These are phyloP conservation scores for Chlorella vulgaris DNA, from an alignment of 139 green algal species.

Conservation along the genomic window DNA sequence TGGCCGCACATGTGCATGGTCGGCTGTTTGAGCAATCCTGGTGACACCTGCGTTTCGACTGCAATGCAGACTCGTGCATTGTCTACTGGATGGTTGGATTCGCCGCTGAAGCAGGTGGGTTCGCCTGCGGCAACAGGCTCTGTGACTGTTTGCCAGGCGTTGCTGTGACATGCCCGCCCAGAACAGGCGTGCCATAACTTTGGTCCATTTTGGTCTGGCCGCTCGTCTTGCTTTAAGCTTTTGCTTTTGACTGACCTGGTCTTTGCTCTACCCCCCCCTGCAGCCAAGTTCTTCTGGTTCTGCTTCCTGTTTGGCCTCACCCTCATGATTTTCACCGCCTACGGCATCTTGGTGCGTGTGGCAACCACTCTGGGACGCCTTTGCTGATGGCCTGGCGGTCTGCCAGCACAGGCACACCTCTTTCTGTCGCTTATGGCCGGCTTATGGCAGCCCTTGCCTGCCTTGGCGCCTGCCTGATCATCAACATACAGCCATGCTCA, in stretches of 20 bases:
- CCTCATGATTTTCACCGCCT: constrained; percentile 64
- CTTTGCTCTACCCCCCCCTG: background rate
- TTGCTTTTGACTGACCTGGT: too few species aligned
- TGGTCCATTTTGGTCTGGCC: background rate
- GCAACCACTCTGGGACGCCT: constrained; percentile 28
- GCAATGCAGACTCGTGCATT: background rate
- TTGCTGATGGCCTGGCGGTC: background rate
- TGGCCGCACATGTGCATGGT: too few species aligned
- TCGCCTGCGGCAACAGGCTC: too few species aligned
- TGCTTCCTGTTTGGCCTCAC: constrained; percentile 64
- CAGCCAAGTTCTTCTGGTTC: constrained; percentile 67
- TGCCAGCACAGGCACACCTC: too few species aligned
- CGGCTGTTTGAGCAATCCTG: too few species aligned
- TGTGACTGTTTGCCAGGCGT: too few species aligned
- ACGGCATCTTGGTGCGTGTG: constrained; percentile 51
- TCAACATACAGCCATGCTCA: too few species aligned
- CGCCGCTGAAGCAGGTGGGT: constrained; percentile 7
- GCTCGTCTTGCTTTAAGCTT: background rate
- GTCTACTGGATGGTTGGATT: constrained; percentile 34
- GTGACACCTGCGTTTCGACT: background rate
- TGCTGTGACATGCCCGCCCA: too few species aligned
- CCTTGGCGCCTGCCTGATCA: too few species aligned
- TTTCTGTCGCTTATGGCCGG: too few species aligned
- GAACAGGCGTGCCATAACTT: too few species aligned
- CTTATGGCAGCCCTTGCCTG: too few species aligned